Evolutionary conservation across 2,329 filamentous ascomycete genomes (phyloP).

Genomic region (Zopfia rhizophila): DNA sequence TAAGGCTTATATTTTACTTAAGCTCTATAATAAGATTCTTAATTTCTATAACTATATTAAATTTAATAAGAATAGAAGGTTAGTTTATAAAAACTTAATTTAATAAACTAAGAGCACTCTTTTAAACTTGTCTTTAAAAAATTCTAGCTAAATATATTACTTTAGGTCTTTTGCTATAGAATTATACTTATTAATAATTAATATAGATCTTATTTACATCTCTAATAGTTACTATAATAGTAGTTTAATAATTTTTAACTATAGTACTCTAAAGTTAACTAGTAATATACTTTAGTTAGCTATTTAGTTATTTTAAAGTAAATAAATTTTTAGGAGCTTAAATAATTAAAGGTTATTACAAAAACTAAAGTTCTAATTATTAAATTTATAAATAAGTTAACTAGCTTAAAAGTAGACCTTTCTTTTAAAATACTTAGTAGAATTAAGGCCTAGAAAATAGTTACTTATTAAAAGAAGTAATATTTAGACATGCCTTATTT

Average conservation of each 20-base stretch:
- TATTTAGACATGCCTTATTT: conserved; percentile 88
- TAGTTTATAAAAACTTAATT: conserved; percentile 77
- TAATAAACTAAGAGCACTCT: conserved; percentile 72
- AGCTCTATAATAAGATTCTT: conserved; percentile 87
- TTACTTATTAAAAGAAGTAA: conserved; percentile 78
- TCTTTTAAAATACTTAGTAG: conserved; percentile 94
- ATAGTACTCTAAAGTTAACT: conserved; percentile 55
- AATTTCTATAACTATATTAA: conserved; percentile 89
- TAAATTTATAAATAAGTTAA: conserved; percentile 84
- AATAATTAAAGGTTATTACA: no score
- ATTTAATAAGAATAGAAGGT: conserved; percentile 79
- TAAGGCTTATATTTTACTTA: no score
- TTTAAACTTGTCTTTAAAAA: conserved; percentile 30
- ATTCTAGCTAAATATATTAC: conserved; percentile 68
- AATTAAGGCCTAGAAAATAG: conserved; percentile 81
- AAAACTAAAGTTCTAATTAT: conserved; percentile 88
- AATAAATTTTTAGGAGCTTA: no score
- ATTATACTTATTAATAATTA: conserved; percentile 77
- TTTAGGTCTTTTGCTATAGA: conserved; percentile 97
- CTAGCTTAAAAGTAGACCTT: conserved; percentile 86
- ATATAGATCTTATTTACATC: conserved; percentile 92
- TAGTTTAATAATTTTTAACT: conserved; percentile 50
- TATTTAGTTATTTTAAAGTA: conserved; percentile 66
- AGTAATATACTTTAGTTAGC: conserved; percentile 71
- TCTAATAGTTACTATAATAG: conserved; percentile 70